Conservation (phyloP, 108 stramenopile genomes). For the Nitzschia palea region DNA sequence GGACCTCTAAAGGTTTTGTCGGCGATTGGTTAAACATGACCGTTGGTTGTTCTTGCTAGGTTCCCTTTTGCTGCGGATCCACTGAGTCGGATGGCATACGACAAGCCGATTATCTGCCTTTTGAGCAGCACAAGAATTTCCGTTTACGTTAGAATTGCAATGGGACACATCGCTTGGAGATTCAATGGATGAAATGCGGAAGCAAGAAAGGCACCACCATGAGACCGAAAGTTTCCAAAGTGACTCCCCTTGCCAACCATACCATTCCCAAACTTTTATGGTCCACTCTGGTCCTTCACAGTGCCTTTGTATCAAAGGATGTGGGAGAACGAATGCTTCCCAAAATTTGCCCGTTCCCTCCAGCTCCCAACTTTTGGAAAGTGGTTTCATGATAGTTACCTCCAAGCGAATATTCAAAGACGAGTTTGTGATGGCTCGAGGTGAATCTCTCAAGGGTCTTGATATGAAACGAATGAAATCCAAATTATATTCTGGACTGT, state of each 20-base stretch:
- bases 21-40: too few species aligned
- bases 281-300: conserved; percentile 53
- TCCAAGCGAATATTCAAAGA: conserved; percentile 88
- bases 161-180: conserved; percentile 46
- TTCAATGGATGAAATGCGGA: conserved; percentile 42
- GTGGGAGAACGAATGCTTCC: conserved; percentile 63
- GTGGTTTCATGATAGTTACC: conserved; percentile 56
- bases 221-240: conserved; percentile 35
- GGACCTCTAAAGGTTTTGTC: too few species aligned
- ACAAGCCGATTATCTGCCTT: conserved; percentile 91
- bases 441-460: conserved; percentile 71
- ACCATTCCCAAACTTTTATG: conserved; percentile 75
- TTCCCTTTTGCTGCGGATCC: too few species aligned
- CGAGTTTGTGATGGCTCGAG: conserved; percentile 93
- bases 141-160: conserved; percentile 55
- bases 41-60: too few species aligned
- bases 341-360: too few species aligned
- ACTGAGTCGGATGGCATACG: too few species aligned
- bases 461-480: conserved; percentile 82
- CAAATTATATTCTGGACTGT: conserved; percentile 63
- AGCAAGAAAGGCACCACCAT: too few species aligned
- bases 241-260: conserved; percentile 43
- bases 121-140: conserved; percentile 69
- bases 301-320: conserved; percentile 37
- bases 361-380: too few species aligned